These are phyloP conservation scores for Naganishia liquefaciens DNA, from an alignment of 1,284 basidiomycete genomes.

Conservation along the genomic window DNA sequence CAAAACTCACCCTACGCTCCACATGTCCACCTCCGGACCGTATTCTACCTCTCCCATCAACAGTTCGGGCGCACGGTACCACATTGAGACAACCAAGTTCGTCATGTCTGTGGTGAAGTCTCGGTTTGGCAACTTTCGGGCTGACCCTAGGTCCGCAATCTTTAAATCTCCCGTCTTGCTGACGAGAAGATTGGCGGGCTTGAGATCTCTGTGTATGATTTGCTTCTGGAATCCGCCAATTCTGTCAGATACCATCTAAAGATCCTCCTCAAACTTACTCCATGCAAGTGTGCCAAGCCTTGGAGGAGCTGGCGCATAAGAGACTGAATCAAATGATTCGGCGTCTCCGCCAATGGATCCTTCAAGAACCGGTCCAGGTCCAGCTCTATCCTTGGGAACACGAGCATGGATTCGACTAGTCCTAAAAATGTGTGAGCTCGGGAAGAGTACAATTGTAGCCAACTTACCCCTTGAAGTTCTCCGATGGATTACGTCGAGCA, in stretches of 20 bases:
- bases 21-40: constrained; percentile 92
- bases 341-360: background rate
- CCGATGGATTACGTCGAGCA: constrained; percentile 82
- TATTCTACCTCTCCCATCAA: constrained; percentile 88
- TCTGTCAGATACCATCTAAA: background rate
- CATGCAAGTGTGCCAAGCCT: constrained; percentile 92
- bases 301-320: constrained; percentile 73
- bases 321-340: background rate
- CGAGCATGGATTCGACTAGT: constrained; percentile 72
- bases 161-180: constrained; percentile 76
- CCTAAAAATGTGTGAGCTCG: constrained; percentile 2
- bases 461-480: constrained; percentile 28
- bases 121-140: constrained; percentile 57
- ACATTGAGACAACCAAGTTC: constrained; percentile 97
- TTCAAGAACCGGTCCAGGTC: constrained; percentile 61
- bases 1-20: constrained; percentile 81
- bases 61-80: constrained; percentile 96
- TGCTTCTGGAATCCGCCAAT: constrained; percentile 68
- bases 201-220: constrained; percentile 97
- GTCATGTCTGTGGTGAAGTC: constrained; percentile 46
- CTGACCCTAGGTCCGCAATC: constrained; percentile 96
- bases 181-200: constrained; percentile 94
- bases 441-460: background rate
- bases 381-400: constrained; percentile 99
- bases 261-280: constrained; percentile 58